Conservation (phyloP, 768 basidiomycete genomes). For the Russula dissimulans region DNA sequence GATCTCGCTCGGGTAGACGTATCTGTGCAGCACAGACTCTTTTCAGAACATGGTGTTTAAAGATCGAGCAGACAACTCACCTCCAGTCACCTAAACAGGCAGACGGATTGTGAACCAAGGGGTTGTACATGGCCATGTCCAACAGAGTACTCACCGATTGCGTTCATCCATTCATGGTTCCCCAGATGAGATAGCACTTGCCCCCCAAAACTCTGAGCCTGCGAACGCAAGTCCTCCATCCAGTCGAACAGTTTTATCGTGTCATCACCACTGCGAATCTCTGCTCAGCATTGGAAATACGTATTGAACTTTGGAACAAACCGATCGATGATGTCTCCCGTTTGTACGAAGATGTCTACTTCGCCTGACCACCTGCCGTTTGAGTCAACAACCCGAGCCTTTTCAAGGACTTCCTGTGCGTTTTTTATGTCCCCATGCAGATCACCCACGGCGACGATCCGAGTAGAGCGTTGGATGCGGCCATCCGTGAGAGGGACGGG, state of each 20-base stretch:
- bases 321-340: slow-evolving; percentile 94
- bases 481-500: neutral
- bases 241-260: slow-evolving; percentile 76
- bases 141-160: slow-evolving; percentile 43
- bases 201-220: slow-evolving; percentile 64
- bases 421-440: slow-evolving; percentile 84
- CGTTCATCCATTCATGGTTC: slow-evolving; percentile 97
- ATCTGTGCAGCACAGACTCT: slow-evolving; percentile 37
- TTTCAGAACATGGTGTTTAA: neutral
- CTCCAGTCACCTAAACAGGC: slow-evolving; percentile 69
- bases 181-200: slow-evolving; percentile 72
- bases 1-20: slow-evolving; percentile 76
- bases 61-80: slow-evolving; percentile 28
- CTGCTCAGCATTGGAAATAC: neutral
- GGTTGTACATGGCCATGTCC: neutral
- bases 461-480: slow-evolving; percentile 21
- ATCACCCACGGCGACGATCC: slow-evolving; percentile 86
- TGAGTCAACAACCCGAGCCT: slow-evolving; percentile 68
- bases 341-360: slow-evolving; percentile 85
- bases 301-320: slow-evolving; percentile 26
- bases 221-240: slow-evolving; percentile 74
- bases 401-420: slow-evolving; percentile 68
- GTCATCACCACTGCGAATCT: slow-evolving; percentile 63
- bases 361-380: slow-evolving; percentile 73
- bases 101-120: slow-evolving; percentile 5